Percentiles rank a stretch among this genome's conserved stretches.
Evolutionary conservation across 164 flowering plant species (phyloP).

Genomic region (Cinnamomum chago): DNA sequence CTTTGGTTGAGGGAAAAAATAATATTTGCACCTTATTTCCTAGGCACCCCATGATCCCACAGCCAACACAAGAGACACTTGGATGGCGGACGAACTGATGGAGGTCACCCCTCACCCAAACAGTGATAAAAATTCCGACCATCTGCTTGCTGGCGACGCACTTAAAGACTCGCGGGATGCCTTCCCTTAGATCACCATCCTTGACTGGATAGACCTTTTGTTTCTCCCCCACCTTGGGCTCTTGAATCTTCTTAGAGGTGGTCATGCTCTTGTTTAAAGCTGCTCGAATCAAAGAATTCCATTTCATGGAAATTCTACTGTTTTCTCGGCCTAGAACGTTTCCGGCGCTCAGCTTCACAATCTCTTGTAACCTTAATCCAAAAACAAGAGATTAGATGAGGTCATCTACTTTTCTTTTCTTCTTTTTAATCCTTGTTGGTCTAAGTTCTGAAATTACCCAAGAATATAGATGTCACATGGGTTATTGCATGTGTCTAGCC

Average conservation of each 20-base stretch:
- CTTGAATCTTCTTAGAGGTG: neutral
- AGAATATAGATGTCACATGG: constrained; percentile 24
- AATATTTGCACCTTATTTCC: constrained; percentile 56
- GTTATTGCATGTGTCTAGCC: constrained; percentile 12
- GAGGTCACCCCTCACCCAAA: constrained; percentile 55
- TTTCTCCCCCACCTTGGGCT: constrained; percentile 8
- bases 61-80: constrained; percentile 65
- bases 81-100: constrained; percentile 35
- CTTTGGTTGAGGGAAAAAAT: neutral
- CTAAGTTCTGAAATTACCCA: constrained; percentile 12
- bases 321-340: constrained; percentile 60
- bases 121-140: constrained; percentile 66
- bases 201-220: constrained; percentile 19
- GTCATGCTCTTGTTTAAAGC: constrained; percentile 44
- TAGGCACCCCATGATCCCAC: constrained; percentile 78
- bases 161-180: constrained; percentile 26
- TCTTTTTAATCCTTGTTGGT: neutral
- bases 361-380: constrained; percentile 64
- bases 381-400: neutral
- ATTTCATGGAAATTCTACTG: constrained; percentile 40
- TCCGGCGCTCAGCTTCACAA: constrained; percentile 55
- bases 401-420: too few relatives aligned
- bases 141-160: constrained; percentile 68
- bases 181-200: constrained; percentile 10
- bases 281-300: constrained; percentile 60